Conservation (phyloP, 2,329 filamentous ascomycete species). For the Xylariaceae sp. region DNA sequence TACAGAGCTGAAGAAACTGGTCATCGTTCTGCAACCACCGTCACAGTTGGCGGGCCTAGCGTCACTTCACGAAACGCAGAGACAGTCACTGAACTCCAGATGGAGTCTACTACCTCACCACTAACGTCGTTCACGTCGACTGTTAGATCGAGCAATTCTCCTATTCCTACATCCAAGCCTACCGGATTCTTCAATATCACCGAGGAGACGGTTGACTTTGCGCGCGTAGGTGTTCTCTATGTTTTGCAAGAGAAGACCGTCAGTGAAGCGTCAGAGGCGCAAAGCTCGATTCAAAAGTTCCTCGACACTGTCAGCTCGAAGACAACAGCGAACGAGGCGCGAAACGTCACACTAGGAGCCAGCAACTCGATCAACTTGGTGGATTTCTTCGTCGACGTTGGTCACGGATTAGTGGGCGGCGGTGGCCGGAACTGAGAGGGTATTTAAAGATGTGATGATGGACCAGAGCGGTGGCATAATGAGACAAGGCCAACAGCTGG, state of each 20-base stretch:
- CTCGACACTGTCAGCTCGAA: conserved; percentile 40
- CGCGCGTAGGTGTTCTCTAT: conserved; percentile 56
- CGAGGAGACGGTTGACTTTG: conserved; percentile 57
- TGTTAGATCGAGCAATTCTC: conserved; percentile 12
- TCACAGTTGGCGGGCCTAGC: conserved; percentile 20
- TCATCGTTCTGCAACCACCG: conserved; percentile 31
- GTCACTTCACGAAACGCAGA: conserved; percentile 22
- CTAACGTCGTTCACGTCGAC: conserved; percentile 18
- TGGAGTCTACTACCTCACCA: conserved; percentile 22
- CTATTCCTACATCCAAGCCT: conserved; percentile 26
- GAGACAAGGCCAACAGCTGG: conserved; percentile 4
- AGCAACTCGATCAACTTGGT: conserved; percentile 48
- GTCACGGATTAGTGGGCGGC: conserved; percentile 24
- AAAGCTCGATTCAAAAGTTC: conserved; percentile 50
- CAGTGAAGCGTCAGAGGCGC: conserved; percentile 48
- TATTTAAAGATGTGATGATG: conserved; percentile 1
- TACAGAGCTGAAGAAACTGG: conserved; percentile 30
- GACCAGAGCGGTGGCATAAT: conserved; percentile 1
- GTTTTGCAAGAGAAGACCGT: conserved; percentile 53
- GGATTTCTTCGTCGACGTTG: conserved; percentile 39
- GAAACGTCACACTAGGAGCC: conserved; percentile 39
- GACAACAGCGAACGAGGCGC: conserved; percentile 34
- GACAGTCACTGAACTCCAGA: conserved; percentile 17
- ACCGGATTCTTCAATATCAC: conserved; percentile 44
- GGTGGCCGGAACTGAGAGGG: conserved; percentile 16